Evolutionary conservation across 2,329 filamentous ascomycete species (phyloP).

Genomic region (Alternaria consortialis): DNA sequence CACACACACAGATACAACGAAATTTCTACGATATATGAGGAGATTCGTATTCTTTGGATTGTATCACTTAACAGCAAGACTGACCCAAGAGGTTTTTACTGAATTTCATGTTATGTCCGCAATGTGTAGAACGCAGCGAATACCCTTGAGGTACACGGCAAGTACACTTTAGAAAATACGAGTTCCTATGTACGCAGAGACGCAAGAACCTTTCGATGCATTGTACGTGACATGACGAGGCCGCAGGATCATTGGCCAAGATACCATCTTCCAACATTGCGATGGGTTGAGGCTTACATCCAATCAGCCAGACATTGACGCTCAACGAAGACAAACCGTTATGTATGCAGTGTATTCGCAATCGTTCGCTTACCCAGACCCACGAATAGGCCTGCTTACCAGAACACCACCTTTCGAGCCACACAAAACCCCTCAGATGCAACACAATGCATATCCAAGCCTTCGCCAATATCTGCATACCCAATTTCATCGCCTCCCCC

Average conservation of each 20-base stretch:
- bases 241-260: background rate
- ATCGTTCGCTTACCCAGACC: slow-evolving; percentile 23
- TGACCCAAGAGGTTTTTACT: background rate
- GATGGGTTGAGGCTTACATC: background rate
- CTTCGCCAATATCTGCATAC: slow-evolving; percentile 26
- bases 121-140: background rate
- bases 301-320: slow-evolving; percentile 20
- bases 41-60: background rate
- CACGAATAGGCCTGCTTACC: slow-evolving; percentile 29
- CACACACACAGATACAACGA: background rate
- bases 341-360: slow-evolving; percentile 30
- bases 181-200: background rate
- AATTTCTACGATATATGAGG: background rate
- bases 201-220: background rate
- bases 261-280: background rate
- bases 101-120: background rate
- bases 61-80: background rate
- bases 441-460: slow-evolving; percentile 25
- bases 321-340: slow-evolving; percentile 25
- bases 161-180: background rate
- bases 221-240: background rate
- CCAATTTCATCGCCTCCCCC: slow-evolving; percentile 25
- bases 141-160: background rate
- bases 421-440: slow-evolving; percentile 28
- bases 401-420: slow-evolving; percentile 26